Base-by-base conservation (phyloP, 768 basidiomycete genomes). In the Crepidotus variabilis region DNA sequence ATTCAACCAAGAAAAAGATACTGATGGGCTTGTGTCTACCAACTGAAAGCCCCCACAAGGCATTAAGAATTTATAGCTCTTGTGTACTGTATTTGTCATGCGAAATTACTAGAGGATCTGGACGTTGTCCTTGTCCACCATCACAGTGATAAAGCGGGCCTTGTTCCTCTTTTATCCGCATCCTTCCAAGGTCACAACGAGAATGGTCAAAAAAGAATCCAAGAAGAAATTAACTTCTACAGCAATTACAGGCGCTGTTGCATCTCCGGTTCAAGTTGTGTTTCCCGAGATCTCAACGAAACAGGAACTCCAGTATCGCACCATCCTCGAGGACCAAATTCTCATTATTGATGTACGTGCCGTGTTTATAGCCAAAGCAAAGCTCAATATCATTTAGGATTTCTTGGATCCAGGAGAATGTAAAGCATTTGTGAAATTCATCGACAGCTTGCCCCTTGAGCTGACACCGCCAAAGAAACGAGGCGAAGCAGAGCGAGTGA, bases 401-500 rank as follows among this genome's bases (percentile, higher is more conserved):
- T 70, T 87, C 33, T 69, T 88, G 35, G 78, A 82, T 51, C 70
- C 77, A 0, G 75, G 75, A 52, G 87, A 90, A 69, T 90, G 88
- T 72, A 82, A 80, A 60, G 57, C 71, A 7, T 86, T 78, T 61
- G 73, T 81, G 32, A 76, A 79, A 55, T 83, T 87, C 69, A 81
- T 89, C 53, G 81, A 86, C 51, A 66, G 61, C 35, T 74, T 85
- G 14, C 82, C 82, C 21, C 73, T 88, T 13, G 83, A 86, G 61
- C 75, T 87, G 2, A 86, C 86, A 0, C 86, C 85, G 10, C 84
- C 87, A 2, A 85, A 85, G 72, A 88, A 87, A 69, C 75, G 77
- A 56, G 89, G 86, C 8, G 87, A 90, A 65, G 89, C 89, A 1
- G 82, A 81, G 18, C 70, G 89, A 56, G 78, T 87, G 9, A 90